These are phyloP conservation scores for Blastobotrys persicus DNA, from an alignment of 1,139 yeast species.

Conservation along the genomic window DNA sequence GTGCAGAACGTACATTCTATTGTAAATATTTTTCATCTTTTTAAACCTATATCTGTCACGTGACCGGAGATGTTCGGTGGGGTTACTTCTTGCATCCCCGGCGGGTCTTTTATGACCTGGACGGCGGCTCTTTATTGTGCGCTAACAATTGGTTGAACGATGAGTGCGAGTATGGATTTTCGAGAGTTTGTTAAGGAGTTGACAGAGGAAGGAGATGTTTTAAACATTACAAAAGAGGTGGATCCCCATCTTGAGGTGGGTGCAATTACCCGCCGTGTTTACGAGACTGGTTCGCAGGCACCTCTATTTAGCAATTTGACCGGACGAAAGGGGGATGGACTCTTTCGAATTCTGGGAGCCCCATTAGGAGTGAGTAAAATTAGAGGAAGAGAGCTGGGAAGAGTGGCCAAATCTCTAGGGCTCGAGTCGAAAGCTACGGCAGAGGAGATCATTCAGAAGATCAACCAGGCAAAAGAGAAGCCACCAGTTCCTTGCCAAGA, in stretches of 20 bases:
- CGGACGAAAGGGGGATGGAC: background rate
- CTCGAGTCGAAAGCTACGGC: slow-evolving; percentile 1
- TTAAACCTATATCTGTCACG: too few relatives aligned
- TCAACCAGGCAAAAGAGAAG: background rate
- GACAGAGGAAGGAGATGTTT: background rate
- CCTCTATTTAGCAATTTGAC: slow-evolving; percentile 4
- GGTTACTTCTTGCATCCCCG: too few relatives aligned
- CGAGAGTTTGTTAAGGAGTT: slow-evolving; percentile 1
- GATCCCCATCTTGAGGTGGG: slow-evolving; percentile 2
- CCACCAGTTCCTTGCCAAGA: background rate
- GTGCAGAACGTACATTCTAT: too few relatives aligned
- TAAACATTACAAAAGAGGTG: background rate
- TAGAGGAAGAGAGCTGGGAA: background rate
- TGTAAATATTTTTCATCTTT: too few relatives aligned
- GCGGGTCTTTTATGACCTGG: too few relatives aligned
- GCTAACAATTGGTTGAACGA: background rate
- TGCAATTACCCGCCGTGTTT: slow-evolving; percentile 2
- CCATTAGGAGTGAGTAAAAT: background rate
- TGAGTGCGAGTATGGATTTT: slow-evolving; percentile 1
- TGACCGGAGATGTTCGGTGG: too few relatives aligned
- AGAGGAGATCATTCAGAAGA: background rate
- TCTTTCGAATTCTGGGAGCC: slow-evolving; percentile 4
- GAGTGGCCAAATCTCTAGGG: background rate
- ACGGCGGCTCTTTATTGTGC: background rate
- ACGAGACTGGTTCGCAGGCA: background rate